phyloP scores from a whole-genome alignment of 768 basidiomycete species.

The Kwoniella europaea region DNA sequence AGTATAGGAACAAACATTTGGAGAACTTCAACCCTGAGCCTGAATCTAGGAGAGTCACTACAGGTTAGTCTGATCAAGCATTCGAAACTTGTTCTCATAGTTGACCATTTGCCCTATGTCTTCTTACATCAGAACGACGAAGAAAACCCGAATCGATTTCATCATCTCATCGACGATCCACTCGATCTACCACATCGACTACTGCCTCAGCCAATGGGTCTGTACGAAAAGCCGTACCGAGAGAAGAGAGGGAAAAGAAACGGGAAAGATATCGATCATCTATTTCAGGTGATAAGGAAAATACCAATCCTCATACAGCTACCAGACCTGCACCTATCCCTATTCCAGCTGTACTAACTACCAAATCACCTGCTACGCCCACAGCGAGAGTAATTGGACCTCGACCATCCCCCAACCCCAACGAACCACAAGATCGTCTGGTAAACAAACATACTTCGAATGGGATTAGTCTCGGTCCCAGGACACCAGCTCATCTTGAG shows the following conservation, averaged over 20 bases:
- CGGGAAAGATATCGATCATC: constrained; percentile 1
- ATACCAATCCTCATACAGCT: constrained; percentile 15
- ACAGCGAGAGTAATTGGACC: constrained; percentile 22
- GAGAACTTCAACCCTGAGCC: constrained; percentile 62
- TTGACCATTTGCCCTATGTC: background rate
- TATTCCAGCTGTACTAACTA: background rate
- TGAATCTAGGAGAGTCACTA: constrained; percentile 19
- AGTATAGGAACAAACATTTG: constrained; percentile 72
- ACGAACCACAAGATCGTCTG: constrained; percentile 5
- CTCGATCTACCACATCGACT: constrained; percentile 12
- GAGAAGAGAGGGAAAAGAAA: constrained; percentile 21
- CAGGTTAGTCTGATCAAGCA: constrained; percentile 6
- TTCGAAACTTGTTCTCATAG: background rate
- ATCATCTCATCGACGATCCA: constrained; percentile 7
- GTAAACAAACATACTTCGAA: background rate
- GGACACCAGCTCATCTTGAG: constrained; percentile 21
- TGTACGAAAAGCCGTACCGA: constrained; percentile 22
- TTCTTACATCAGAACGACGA: constrained; percentile 5
- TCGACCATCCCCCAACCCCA: constrained; percentile 16
- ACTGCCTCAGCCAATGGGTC: constrained; percentile 2
- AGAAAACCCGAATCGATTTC: constrained; percentile 10
- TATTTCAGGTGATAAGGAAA: constrained; percentile 8
- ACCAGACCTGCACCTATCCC: constrained; percentile 25
- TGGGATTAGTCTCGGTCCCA: background rate
- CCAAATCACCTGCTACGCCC: constrained; percentile 17